Base-by-base conservation (phyloP, 305 asterid species). In the Fraxinus velutina region DNA sequence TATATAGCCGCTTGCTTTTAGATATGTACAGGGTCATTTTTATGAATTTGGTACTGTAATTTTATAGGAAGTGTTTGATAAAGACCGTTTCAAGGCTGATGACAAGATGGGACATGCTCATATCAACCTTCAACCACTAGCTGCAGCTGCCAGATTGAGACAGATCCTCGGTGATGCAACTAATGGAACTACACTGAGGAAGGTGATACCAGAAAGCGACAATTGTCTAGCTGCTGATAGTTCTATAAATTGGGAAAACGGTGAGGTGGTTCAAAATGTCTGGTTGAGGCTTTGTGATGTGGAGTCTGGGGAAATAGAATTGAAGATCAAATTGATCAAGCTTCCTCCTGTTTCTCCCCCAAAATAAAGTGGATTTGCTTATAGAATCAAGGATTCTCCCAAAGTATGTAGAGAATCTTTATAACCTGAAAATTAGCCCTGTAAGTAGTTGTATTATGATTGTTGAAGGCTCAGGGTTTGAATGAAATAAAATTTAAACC, bases 101-200 rank as follows among this genome's bases (percentile, higher is more conserved):
- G 92, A 89, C 82, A 79, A 89, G 83, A 89, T 87, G 92, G 92
- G 92, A 15, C 81, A 80, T 64, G 88, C 90, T 13, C 78, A 79
- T 39, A 78, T 89, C 62, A 87, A 77, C 68, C 92, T 89, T 74
- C 90, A 87, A 29, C 90, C 90, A 0, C 66, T 87, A 62, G 84
- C 86, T 22, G 86, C 89, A 27, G 89, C 89, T 15, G 88, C 88
- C 34, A 81, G 92, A 77, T 52, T 89, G 70, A 87, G 88, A 78
- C 87, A 83, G 73, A 86, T 89, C 47, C 87, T 89, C 1, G 79
- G 86, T 19, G 80, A 55, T 12, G 82, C 86, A 50, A 78, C 82
- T 10, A 81, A 87, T 33, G 88, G 86, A 66, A 85, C 80, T 75
- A 86, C 85, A n/a, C 79, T 89, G 30, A 86, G 92, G 81, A 87